Evolutionary conservation across 176 grass and related monocot species (phyloP), one percentile per base, ranked within the genome.

Genomic region (Calamus simplicifolius): DNA sequence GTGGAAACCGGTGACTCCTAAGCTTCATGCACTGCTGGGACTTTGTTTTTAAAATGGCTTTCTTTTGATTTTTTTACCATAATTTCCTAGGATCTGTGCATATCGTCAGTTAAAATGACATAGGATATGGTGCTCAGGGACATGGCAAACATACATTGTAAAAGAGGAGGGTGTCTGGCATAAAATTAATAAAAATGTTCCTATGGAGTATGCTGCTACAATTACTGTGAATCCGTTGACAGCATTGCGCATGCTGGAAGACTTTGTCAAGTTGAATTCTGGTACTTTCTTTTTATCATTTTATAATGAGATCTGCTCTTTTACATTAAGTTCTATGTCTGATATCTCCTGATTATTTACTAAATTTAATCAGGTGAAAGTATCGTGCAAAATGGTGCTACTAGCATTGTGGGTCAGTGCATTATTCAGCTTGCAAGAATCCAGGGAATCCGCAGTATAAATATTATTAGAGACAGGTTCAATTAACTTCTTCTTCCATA

Each of bases 401-500:
- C 83, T 18, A 96, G 92, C 66, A 90, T 90, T 16, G 92, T 96
- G 23, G 86, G 92, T 13, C 86, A 84, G 50, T 90, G 92, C 8
- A 71, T 96, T 66, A 90, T 88, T 77, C 92, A 96, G 77, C 75
- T 96, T 2, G 80, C 86, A 53, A 85, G 79, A 80, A 50, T 69
- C 43, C 77, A 76, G 25, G 80, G 80, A 50, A 29, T 96, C 43
- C 78, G 18, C 50, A 96, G 66, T 67, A 74, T 96, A 76, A 96
- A 96, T 78, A 85, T 96, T 49, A 82, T 90, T 58, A 83, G 92
- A 77, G 92, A 96, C 54, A 87, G 92, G 92, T 96, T 25, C 15
- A 25, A 3, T 27, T 31, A 13, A 43, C 35, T 43, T 43, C 35
- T 43, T 12, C 12, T 43, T 43, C 2, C 35, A 43, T 43, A 2